phyloP scores from a whole-genome alignment of 805 yeast genomes.

The Nematodospora valgi region DNA sequence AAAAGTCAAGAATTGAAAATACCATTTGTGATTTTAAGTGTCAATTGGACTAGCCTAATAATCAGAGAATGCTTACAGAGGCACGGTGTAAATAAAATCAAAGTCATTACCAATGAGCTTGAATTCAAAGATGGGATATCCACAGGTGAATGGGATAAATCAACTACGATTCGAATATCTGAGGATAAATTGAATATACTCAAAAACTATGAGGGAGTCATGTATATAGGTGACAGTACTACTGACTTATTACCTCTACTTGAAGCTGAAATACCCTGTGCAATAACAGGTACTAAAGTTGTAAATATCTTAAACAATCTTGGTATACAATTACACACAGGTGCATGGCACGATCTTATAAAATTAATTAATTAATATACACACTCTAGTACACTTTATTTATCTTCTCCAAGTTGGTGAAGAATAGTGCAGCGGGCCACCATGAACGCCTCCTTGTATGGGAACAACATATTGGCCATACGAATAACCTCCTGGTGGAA shows the following conservation, averaged over 20 bases:
- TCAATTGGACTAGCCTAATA: slow-evolving; percentile 57
- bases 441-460: slow-evolving; percentile 25
- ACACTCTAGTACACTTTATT: neutral
- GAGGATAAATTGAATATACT: slow-evolving; percentile 42
- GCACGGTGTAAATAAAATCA: slow-evolving; percentile 20
- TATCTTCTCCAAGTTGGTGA: slow-evolving; percentile 23
- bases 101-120: slow-evolving; percentile 51
- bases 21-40: slow-evolving; percentile 49
- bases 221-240: slow-evolving; percentile 61
- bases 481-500: slow-evolving; percentile 32
- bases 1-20: slow-evolving; percentile 17
- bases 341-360: slow-evolving; percentile 8
- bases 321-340: slow-evolving; percentile 4
- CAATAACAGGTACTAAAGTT: slow-evolving; percentile 38
- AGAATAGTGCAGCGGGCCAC: slow-evolving; percentile 2
- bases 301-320: slow-evolving; percentile 10
- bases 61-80: slow-evolving; percentile 32
- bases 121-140: slow-evolving; percentile 25
- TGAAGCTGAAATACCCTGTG: slow-evolving; percentile 45
- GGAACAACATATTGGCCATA: slow-evolving; percentile 39
- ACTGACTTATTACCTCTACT: slow-evolving; percentile 55
- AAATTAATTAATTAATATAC: slow-evolving; percentile 1
- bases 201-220: slow-evolving; percentile 14
- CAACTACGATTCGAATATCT: slow-evolving; percentile 45
- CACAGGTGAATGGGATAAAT: slow-evolving; percentile 28